Evolutionary conservation across 2,329 filamentous ascomycete species (phyloP).

Genomic region (Lachnellula subtilissima): DNA sequence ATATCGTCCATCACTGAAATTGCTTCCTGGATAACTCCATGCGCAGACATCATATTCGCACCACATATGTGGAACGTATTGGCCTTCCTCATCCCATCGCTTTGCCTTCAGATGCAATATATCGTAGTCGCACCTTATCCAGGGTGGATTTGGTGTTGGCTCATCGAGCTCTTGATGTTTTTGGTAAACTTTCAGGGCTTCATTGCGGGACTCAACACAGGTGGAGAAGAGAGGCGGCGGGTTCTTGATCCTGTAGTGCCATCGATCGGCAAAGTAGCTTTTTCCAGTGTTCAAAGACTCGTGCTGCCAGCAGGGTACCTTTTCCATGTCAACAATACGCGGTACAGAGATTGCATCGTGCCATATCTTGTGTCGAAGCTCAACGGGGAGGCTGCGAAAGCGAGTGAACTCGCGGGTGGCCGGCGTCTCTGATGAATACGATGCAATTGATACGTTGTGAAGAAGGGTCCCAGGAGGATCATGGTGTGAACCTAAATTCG

Average conservation of each 20-base stretch:
- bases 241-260: slow-evolving; percentile 5
- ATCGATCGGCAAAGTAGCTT: slow-evolving; percentile 1
- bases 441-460: slow-evolving; percentile 1
- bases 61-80: background rate
- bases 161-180: background rate
- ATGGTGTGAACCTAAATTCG: background rate
- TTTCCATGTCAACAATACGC: slow-evolving; percentile 8
- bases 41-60: slow-evolving; percentile 1
- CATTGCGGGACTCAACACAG: slow-evolving; percentile 7
- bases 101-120: slow-evolving; percentile 8
- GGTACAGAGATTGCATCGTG: slow-evolving; percentile 4
- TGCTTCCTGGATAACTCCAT: background rate
- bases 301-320: slow-evolving; percentile 4
- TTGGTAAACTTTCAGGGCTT: slow-evolving; percentile 4
- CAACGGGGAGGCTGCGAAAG: slow-evolving; percentile 1
- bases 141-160: background rate
- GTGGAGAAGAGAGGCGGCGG: slow-evolving; percentile 5
- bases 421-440: slow-evolving; percentile 1
- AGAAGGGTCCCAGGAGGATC: background rate
- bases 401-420: background rate
- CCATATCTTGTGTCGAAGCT: slow-evolving; percentile 4
- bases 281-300: background rate
- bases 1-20: background rate
- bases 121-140: slow-evolving; percentile 11
- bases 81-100: background rate